These are phyloP conservation scores for Lathyrus tuberosus DNA, from an alignment of 306 rosid species.

Conservation along the genomic window DNA sequence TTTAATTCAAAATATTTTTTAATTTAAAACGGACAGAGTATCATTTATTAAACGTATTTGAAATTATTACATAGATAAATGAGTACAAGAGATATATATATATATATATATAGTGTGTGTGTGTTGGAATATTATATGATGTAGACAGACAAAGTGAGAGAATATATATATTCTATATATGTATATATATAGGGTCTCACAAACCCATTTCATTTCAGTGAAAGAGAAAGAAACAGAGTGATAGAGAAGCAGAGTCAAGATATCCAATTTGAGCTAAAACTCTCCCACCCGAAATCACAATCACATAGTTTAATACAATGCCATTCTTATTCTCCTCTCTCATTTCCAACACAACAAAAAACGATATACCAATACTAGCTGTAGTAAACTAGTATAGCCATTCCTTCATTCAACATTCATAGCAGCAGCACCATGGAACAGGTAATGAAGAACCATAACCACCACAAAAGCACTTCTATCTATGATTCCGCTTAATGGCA, in stretches of 20 bases:
- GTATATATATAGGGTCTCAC: background rate
- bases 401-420: background rate
- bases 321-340: background rate
- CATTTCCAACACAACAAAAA: background rate
- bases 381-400: background rate
- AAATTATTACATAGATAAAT: no score
- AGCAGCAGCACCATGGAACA: background rate
- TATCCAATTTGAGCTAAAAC: background rate
- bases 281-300: background rate
- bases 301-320: slow-evolving; percentile 11
- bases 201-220: background rate
- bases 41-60: no score
- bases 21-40: no score
- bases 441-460: background rate
- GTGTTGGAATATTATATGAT: no score
- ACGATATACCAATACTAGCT: background rate
- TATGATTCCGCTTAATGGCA: background rate
- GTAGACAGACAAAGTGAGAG: no score
- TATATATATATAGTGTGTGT: no score
- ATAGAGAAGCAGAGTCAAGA: background rate
- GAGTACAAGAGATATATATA: no score
- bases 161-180: background rate
- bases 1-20: no score
- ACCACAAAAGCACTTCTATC: background rate
- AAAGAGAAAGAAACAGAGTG: slow-evolving; percentile 2